Evolutionary conservation across 345 rosid species (phyloP).

Genomic region (Acer campestre): DNA sequence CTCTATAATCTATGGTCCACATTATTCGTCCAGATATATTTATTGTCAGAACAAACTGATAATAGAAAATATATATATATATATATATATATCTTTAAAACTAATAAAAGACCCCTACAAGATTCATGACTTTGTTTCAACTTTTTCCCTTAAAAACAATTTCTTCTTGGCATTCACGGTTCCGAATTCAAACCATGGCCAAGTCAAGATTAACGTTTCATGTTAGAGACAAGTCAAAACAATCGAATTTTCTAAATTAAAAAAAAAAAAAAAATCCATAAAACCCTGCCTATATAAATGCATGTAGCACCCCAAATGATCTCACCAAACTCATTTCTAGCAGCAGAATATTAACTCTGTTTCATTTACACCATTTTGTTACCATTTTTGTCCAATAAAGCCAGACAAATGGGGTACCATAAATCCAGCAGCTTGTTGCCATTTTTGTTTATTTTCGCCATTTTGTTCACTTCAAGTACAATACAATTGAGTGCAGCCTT

Average conservation of each 20-base stretch:
- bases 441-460: background rate
- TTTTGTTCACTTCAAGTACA: constrained; percentile 9
- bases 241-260: background rate
- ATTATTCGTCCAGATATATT: too few species aligned
- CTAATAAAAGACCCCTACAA: too few species aligned
- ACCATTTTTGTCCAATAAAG: too few species aligned
- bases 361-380: background rate
- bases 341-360: background rate
- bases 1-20: too few species aligned
- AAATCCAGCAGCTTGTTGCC: background rate
- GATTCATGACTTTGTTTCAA: background rate
- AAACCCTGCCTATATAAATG: constrained; percentile 6
- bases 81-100: too few species aligned
- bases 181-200: background rate
- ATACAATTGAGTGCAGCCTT: constrained; percentile 20
- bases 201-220: background rate
- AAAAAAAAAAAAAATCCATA: background rate
- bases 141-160: background rate
- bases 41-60: too few species aligned
- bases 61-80: too few species aligned
- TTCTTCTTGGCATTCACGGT: background rate
- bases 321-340: constrained; percentile 2
- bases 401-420: background rate
- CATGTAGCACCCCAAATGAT: background rate
- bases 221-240: background rate